Percentiles rank a stretch among this genome's conserved stretches.
phyloP scores from a whole-genome alignment of 805 yeast genomes.

The Candida ulmi region DNA sequence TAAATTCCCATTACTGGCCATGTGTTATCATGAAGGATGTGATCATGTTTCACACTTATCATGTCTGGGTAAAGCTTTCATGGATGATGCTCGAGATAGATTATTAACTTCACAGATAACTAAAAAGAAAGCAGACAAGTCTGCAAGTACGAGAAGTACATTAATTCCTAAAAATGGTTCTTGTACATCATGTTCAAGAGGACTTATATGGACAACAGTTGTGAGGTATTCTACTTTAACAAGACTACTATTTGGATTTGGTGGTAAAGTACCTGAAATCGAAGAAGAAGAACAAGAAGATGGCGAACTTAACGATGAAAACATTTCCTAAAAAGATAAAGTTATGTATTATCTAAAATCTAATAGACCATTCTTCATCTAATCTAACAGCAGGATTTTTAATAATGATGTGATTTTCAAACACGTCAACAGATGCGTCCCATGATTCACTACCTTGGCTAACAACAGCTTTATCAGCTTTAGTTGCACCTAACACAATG shows the following conservation, averaged over 20 bases:
- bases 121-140: background rate
- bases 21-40: constrained; percentile 31
- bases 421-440: constrained; percentile 26
- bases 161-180: constrained; percentile 24
- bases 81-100: background rate
- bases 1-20: constrained; percentile 27
- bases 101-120: background rate
- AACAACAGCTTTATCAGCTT: constrained; percentile 19
- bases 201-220: constrained; percentile 24
- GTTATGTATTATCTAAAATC: constrained; percentile 14
- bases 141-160: constrained; percentile 2
- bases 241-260: constrained; percentile 7
- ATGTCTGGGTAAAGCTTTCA: constrained; percentile 30
- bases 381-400: constrained; percentile 47
- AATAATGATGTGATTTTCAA: constrained; percentile 26
- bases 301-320: constrained; percentile 3
- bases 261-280: constrained; percentile 5
- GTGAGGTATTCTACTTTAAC: constrained; percentile 22
- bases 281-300: constrained; percentile 7
- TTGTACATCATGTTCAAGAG: constrained; percentile 26
- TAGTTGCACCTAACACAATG: constrained; percentile 36
- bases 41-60: constrained; percentile 29
- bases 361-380: constrained; percentile 42
- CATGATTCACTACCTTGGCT: constrained; percentile 33
- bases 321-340: background rate